Base-by-base conservation (phyloP, 345 rosid species). In the Euphorbia peplus region DNA sequence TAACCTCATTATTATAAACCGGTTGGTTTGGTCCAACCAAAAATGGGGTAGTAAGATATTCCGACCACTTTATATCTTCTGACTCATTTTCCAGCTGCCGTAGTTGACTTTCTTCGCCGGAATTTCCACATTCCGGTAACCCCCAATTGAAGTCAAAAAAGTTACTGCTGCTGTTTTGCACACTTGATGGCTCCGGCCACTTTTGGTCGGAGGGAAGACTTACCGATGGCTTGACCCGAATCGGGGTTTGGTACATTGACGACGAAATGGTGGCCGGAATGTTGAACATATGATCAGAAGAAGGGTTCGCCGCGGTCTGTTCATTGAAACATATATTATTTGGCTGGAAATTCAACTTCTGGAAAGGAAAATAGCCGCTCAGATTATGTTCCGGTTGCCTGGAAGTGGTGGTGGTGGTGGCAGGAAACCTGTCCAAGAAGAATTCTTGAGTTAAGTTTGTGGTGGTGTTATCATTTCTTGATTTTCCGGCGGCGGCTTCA, bases 41-140 rank as follows among this genome's bases (percentile, higher is more conserved):
- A 65, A 77, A 77, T 50, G 88, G 85, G 18, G 70, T 44, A 41
- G 69, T 51, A 56, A 84, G 76, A 72, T 80, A 82, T 50, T 84
- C 90, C 26, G 88, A 77, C 88, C 86, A 84, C 72, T 80, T 84
- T 59, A 81, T 76, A 4, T 81, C 87, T 56, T 76, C 81, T 10
- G 70, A 46, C 25, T 80, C 71, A 22, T 61, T 68, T 15, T 65
- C 77, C 9, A 73, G 63, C 7, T 62, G 62, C 29, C 54, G 76
- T 39, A 75, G 66, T 5, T 71, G 76, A 21, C 52, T 25, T 48
- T 70, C 77, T 32, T 39, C 75, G 37, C 32, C 62, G 21, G 79
- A 52, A 73, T 68, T 82, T 51, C 67, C 78, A 68, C 61, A 70
- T 47, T 71, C 78, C 8, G 75, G 22, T 6, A 73, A 52, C 30